phyloP scores from a whole-genome alignment of 2,329 filamentous ascomycete genomes.

The Ceratocystiopsis minuta region DNA sequence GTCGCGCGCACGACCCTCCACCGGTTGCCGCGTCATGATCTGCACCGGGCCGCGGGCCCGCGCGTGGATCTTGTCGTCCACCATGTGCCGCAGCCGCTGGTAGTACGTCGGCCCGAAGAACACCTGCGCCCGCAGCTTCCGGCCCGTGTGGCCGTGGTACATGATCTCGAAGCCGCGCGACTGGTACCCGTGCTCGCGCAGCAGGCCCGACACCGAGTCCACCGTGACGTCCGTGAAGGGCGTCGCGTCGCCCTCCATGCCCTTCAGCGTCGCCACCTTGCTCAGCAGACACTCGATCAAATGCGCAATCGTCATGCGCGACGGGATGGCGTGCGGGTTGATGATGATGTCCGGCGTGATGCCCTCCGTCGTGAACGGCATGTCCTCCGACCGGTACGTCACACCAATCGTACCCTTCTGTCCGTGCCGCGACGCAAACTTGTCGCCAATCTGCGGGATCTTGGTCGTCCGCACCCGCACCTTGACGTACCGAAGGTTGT shows the following conservation, averaged over 20 bases:
- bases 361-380: conserved; percentile 91
- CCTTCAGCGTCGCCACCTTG: conserved; percentile 85
- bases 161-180: conserved; percentile 95
- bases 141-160: conserved; percentile 96
- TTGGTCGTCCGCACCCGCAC: conserved; percentile 95
- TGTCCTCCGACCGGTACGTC: conserved; percentile 92
- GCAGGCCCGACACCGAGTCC: conserved; percentile 71
- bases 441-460: conserved; percentile 95
- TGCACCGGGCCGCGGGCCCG: conserved; percentile 90
- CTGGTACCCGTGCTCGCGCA: conserved; percentile 84
- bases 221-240: conserved; percentile 97
- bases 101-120: conserved; percentile 98
- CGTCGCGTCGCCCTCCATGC: conserved; percentile 91
- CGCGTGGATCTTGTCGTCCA: conserved; percentile 99
- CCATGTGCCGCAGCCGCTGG: conserved; percentile 96
- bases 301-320: conserved; percentile 99
- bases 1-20: conserved; percentile 94
- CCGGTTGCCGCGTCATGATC: conserved; percentile 91
- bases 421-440: conserved; percentile 96
- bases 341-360: conserved; percentile 92
- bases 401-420: conserved; percentile 99
- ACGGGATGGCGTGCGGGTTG: conserved; percentile 98
- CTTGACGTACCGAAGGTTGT: conserved; percentile 91
- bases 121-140: conserved; percentile 81
- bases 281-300: conserved; percentile 97